Evolutionary conservation across 371 early-diverging fungal genomes (phyloP).

Genomic region (Mortierella sp.): DNA sequence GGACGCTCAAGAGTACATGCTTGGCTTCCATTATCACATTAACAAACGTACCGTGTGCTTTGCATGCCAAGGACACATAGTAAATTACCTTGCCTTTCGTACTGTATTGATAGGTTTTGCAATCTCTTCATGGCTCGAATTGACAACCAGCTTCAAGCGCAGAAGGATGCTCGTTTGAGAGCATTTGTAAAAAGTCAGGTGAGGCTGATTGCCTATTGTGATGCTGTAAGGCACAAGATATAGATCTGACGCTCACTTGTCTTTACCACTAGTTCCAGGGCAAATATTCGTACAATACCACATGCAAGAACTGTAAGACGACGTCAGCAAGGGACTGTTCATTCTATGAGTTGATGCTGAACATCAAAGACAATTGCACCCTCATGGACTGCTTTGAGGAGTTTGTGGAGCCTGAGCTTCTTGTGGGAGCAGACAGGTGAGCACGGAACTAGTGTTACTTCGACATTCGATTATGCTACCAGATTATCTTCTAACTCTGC

Average conservation of each 20-base stretch:
- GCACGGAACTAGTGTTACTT: background rate
- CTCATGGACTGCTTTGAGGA: slow-evolving; percentile 51
- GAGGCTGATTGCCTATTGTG: background rate
- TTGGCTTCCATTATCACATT: background rate
- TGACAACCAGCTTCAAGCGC: slow-evolving; percentile 39
- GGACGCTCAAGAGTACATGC: slow-evolving; percentile 63
- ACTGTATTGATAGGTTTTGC: slow-evolving; percentile 33
- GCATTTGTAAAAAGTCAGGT: slow-evolving; percentile 40
- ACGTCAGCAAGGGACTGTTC: slow-evolving; percentile 26
- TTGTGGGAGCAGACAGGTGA: slow-evolving; percentile 47
- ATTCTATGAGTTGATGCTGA: slow-evolving; percentile 51
- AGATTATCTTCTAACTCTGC: too few relatives aligned
- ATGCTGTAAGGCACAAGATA: too few relatives aligned
- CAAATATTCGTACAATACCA: slow-evolving; percentile 47
- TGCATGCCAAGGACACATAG: too few relatives aligned
- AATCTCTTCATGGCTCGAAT: slow-evolving; percentile 52
- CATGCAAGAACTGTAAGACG: slow-evolving; percentile 46
- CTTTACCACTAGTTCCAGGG: slow-evolving; percentile 45
- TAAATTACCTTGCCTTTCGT: background rate
- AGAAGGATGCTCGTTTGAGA: slow-evolving; percentile 12
- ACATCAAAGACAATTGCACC: slow-evolving; percentile 42
- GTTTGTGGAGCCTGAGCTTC: slow-evolving; percentile 46
- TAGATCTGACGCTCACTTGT: background rate
- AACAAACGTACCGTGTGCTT: too few relatives aligned
- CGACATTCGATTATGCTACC: too few relatives aligned